A percentile compares a stretch with the other conserved stretches of the same genome.
Evolutionary conservation across 2,329 filamentous ascomycete species (phyloP).

Genomic region (Xenosphaeropsis pyriputrescens): DNA sequence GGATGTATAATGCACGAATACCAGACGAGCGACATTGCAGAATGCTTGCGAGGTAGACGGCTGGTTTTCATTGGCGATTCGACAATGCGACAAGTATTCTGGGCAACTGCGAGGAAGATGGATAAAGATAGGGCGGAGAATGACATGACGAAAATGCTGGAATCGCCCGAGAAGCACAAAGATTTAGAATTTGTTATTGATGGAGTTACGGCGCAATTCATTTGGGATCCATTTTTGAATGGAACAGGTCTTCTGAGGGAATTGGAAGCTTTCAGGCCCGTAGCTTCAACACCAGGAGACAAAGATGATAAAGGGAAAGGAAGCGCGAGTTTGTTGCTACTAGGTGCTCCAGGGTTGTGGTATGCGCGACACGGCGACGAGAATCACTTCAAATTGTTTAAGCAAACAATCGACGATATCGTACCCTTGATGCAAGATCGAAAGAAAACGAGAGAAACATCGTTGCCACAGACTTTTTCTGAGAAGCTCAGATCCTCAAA

Average conservation of each 20-base stretch:
- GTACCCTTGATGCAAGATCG: slow-evolving; percentile 20
- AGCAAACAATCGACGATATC: slow-evolving; percentile 28
- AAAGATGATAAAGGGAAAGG: slow-evolving; percentile 9
- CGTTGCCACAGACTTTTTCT: slow-evolving; percentile 2
- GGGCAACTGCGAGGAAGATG: slow-evolving; percentile 35
- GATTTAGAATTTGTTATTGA: slow-evolving; percentile 28
- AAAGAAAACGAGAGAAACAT: slow-evolving; percentile 10
- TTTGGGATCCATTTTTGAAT: slow-evolving; percentile 51
- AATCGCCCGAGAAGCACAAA: slow-evolving; percentile 23
- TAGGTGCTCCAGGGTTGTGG: slow-evolving; percentile 40
- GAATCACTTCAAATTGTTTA: slow-evolving; percentile 28
- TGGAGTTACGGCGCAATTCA: slow-evolving; percentile 34
- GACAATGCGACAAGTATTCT: slow-evolving; percentile 43
- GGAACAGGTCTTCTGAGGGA: slow-evolving; percentile 26
- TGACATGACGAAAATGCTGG: slow-evolving; percentile 19
- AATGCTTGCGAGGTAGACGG: slow-evolving; percentile 34
- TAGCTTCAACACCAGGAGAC: slow-evolving; percentile 3
- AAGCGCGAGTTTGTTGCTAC: slow-evolving; percentile 30
- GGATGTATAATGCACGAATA: slow-evolving; percentile 45
- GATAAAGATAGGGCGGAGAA: slow-evolving; percentile 23
- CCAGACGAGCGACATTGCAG: slow-evolving; percentile 30
- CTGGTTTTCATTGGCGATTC: slow-evolving; percentile 49
- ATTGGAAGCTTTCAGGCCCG: slow-evolving; percentile 21
- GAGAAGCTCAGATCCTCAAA: slow-evolving; percentile 8
- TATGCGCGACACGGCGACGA: slow-evolving; percentile 34